These are phyloP conservation scores for Lentinula aciculospora DNA, from an alignment of 768 basidiomycete species.

Conservation along the genomic window DNA sequence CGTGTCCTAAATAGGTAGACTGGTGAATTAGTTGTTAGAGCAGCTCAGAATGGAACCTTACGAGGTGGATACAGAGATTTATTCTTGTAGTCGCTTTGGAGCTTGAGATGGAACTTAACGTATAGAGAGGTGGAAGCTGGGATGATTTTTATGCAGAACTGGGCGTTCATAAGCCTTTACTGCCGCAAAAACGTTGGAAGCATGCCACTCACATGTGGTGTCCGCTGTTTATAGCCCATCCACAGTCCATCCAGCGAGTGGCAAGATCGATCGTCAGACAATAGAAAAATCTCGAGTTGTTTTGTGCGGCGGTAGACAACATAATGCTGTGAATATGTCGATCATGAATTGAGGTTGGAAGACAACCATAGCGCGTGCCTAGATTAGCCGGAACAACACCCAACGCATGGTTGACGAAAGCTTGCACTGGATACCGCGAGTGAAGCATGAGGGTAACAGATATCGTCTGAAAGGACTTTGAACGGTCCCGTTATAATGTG, in stretches of 20 bases:
- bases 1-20: neutral
- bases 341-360: neutral
- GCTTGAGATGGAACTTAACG: neutral
- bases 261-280: neutral
- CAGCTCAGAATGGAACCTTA: neutral
- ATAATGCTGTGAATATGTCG: neutral
- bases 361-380: neutral
- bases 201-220: neutral
- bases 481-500: constrained; percentile 14
- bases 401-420: too few species aligned
- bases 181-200: neutral
- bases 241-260: neutral
- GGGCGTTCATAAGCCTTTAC: neutral
- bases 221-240: neutral
- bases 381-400: neutral
- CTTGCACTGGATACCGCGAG: too few species aligned
- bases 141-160: neutral
- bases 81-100: neutral
- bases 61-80: neutral
- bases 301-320: neutral
- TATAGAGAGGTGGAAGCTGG: neutral
- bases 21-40: neutral
- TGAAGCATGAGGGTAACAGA: too few species aligned
- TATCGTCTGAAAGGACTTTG: too few species aligned
- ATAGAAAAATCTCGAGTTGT: neutral